These are phyloP conservation scores for Aspergillus biplanus DNA, from an alignment of 495 filamentous ascomycete species.

Conservation along the genomic window DNA sequence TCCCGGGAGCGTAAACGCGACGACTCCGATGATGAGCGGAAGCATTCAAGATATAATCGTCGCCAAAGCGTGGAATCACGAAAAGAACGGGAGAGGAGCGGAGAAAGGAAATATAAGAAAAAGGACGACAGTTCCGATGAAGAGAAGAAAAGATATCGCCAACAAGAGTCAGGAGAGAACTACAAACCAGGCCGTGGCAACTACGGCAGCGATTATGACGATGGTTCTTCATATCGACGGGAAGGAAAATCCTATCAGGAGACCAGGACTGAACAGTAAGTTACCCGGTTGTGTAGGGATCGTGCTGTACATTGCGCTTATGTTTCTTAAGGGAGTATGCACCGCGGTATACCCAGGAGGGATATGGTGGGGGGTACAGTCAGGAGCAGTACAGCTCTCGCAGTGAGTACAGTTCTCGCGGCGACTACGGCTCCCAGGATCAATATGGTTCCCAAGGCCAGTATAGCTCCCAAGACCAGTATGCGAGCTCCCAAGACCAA, in stretches of 20 bases:
- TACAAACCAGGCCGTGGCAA: conserved; percentile 26
- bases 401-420: conserved; percentile 1
- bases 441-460: neutral
- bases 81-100: conserved; percentile 9
- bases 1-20: conserved; percentile 5
- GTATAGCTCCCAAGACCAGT: conserved; percentile 6
- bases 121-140: conserved; percentile 11
- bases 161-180: conserved; percentile 11
- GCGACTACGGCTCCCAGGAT: neutral
- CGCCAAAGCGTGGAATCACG: conserved; percentile 6
- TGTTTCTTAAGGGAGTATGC: conserved; percentile 8
- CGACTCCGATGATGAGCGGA: conserved; percentile 7
- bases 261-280: conserved; percentile 17
- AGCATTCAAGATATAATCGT: neutral
- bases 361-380: conserved; percentile 1
- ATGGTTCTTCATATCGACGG: conserved; percentile 10
- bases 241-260: conserved; percentile 6
- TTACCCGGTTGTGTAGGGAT: neutral
- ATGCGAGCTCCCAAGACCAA: conserved; percentile 5
- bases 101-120: neutral
- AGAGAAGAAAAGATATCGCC: conserved; percentile 2
- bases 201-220: conserved; percentile 20
- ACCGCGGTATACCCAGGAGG: conserved; percentile 9
- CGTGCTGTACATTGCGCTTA: conserved; percentile 10
- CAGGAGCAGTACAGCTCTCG: conserved; percentile 8